Base-by-base conservation (phyloP, 2,329 filamentous ascomycete species). In the Venturia oleaginea region DNA sequence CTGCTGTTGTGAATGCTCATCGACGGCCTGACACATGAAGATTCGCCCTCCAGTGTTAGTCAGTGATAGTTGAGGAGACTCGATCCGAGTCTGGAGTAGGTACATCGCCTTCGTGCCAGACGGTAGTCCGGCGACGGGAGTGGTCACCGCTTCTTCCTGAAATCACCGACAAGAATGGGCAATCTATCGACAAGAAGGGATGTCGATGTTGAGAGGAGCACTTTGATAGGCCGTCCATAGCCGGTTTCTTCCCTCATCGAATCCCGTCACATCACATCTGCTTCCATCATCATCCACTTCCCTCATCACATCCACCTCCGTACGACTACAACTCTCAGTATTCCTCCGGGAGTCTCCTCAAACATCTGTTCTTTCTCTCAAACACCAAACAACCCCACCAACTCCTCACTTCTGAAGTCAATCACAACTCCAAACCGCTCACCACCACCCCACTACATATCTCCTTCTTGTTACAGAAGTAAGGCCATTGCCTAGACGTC, bases 401-500 rank as follows among this genome's bases (percentile, higher is more conserved):
- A 51, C 6, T 13, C n/a, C 46, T 30, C 43, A 22, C 13, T 8
- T 10, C 46, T 51, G 46, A 3, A 27, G n/a, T 51, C 22, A 3
- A 51, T 13, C n/a, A 24, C n/a, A 51, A 6, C 22, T 51, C 46
- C 46, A 24, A 27, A 6, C 46, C 46, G 4, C 27, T 22, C n/a
- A 10, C n/a, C 8, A 27, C 17, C 24, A 24, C 13, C 46, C 46
- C 46, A 24, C 22, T 51, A 24, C 46, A 51, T n/a, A n/a, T n/a
- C 46, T 6, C 10, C 46, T 59, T 59, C 37, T 40, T 13, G 6
- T 24, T 5, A 37, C 30, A 59, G 55, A 37, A 37, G 30, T 24
- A 59, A 37, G 75, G 75, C 75, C 74, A 76, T 73, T 73, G 75
- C 73, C 76, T 75, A 76, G 83, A 82, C 87, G 88, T 84, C 91